Base-by-base conservation (phyloP, 345 rosid species). In the Citrus australasica region DNA sequence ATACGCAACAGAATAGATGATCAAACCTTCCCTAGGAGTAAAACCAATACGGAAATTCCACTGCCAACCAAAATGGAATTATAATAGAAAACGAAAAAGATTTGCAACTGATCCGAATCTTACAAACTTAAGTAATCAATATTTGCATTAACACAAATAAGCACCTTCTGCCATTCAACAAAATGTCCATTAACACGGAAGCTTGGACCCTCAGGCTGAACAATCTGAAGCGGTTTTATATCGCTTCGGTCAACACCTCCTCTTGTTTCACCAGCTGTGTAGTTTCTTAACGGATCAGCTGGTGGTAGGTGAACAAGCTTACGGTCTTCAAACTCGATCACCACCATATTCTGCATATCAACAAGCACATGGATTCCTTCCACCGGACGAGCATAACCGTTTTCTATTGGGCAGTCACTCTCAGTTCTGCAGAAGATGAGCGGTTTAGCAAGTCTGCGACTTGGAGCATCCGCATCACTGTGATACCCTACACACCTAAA, bases 31-130 rank as follows among this genome's bases (percentile, higher is more conserved):
- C 80, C 92, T 89, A 6, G 96, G 94, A 62, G 94, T 90, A 81
- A 92, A 92, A 62, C 94, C 96, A 83, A 92, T 79, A 14, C 94
- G 91, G 80, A 92, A 92, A 71, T 86, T 92, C 96, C 96, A 92
- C 96, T 92, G 87, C 84, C 79, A 85, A 46, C 17, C 37, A 71
- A 71, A 6, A 80, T 63, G 32, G 78, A 76, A 32, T 60, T 27
- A 62, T 4, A 73, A 59, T 21, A 13, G 4, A 73, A 68, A 40
- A 27, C 4, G 19, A 61, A 69, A 6, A 53, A n/a, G 21, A 55
- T 13, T 7, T 58, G 6, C 25, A 42, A 53, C 19, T 55, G 28
- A 30, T 33, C 62, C 65, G 2, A 83, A 16, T 6, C 68, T 27
- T 8, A 72, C 76, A 53, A 79, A 67, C 58, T 38, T 27, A 55